phyloP scores from a whole-genome alignment of 768 basidiomycete species.

The Tremella mesenterica region DNA sequence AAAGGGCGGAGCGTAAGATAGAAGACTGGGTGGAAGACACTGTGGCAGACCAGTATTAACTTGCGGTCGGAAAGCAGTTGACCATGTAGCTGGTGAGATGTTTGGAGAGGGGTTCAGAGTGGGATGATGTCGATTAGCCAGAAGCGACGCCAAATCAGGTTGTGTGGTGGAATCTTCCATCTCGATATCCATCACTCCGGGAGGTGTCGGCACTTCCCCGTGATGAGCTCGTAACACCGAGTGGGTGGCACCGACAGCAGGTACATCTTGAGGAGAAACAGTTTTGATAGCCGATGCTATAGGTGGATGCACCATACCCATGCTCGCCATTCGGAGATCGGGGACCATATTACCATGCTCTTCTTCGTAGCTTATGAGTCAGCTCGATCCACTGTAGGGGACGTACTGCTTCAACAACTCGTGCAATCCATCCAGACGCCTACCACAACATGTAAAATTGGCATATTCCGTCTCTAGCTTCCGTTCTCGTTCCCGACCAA shows the following conservation, averaged over 20 bases:
- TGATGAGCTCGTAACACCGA: background rate
- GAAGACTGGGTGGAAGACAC: slow-evolving; percentile 30
- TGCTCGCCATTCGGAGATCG: slow-evolving; percentile 30
- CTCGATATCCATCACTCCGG: slow-evolving; percentile 45
- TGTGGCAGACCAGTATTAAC: slow-evolving; percentile 12
- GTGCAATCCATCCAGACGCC: slow-evolving; percentile 39
- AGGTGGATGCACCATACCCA: no score
- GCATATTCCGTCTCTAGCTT: slow-evolving; percentile 40
- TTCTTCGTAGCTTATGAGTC: slow-evolving; percentile 37
- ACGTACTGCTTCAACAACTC: slow-evolving; percentile 44
- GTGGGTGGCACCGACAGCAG: slow-evolving; percentile 1
- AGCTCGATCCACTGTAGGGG: background rate
- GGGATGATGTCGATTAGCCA: background rate
- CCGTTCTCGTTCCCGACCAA: slow-evolving; percentile 29
- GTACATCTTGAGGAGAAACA: background rate
- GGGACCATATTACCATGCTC: slow-evolving; percentile 40
- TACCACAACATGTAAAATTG: slow-evolving; percentile 42
- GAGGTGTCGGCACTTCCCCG: slow-evolving; percentile 34
- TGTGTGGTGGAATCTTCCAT: slow-evolving; percentile 33
- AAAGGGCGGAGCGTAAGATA: slow-evolving; percentile 27
- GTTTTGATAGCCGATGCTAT: slow-evolving; percentile 6
- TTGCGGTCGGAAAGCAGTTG: slow-evolving; percentile 24
- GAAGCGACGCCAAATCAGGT: background rate
- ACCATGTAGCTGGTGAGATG: slow-evolving; percentile 23
- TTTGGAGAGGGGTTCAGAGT: background rate